phyloP scores from a whole-genome alignment of 1,139 yeast species.

The Protomyces inundatus region DNA sequence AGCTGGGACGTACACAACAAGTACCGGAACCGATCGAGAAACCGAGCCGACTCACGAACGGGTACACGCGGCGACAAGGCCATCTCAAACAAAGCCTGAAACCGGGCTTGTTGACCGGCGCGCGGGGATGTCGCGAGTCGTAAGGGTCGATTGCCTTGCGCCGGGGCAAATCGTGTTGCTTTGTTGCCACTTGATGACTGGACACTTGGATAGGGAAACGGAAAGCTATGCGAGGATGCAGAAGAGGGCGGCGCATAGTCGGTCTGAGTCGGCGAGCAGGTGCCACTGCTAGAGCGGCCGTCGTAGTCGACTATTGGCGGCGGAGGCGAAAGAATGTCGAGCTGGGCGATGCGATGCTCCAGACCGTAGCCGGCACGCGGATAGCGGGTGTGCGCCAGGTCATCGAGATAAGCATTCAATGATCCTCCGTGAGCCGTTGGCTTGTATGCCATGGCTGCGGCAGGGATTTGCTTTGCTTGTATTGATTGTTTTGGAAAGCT shows the following conservation, averaged over 20 bases:
- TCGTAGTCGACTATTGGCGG: not conserved
- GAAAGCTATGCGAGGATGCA: not conserved
- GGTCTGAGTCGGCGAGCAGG: not conserved
- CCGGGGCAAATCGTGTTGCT: not conserved
- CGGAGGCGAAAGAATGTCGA: not conserved
- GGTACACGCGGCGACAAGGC: conserved; percentile 33
- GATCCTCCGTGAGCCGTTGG: not conserved
- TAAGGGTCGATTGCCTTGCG: not conserved
- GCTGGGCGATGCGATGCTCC: not conserved
- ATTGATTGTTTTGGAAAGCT: too few relatives aligned
- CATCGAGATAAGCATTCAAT: not conserved
- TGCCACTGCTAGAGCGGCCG: not conserved
- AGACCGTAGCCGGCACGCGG: not conserved
- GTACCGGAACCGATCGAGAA: conserved; percentile 47
- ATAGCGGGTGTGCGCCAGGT: not conserved
- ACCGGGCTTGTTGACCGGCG: conserved; percentile 4
- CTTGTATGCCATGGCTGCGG: not conserved
- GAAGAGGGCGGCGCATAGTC: not conserved
- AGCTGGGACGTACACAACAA: conserved; percentile 44
- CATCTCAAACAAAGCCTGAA: conserved; percentile 26
- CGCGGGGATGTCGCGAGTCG: not conserved
- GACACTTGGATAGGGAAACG: not conserved
- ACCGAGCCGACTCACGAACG: conserved; percentile 38
- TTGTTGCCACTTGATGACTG: too few relatives aligned
- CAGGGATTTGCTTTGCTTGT: not conserved